Conservation (phyloP, 1,284 basidiomycete species). For the Leccinum solheimii region DNA sequence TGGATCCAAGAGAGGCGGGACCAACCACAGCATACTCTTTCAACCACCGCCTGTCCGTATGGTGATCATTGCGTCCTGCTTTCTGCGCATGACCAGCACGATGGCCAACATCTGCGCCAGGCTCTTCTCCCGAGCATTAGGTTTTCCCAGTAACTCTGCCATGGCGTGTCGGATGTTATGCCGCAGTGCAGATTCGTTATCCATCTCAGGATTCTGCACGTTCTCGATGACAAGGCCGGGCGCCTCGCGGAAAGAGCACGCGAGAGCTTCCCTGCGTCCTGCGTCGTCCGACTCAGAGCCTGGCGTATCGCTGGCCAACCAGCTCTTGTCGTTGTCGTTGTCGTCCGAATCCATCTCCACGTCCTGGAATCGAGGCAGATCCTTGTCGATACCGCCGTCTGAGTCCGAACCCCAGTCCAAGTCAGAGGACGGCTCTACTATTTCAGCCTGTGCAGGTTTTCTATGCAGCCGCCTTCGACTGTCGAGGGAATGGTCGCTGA, state of each 20-base stretch:
- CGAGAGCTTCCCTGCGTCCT: no score
- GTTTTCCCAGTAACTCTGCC: background rate
- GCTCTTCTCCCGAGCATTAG: background rate
- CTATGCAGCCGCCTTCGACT: background rate
- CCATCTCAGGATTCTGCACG: background rate
- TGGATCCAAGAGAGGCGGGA: background rate
- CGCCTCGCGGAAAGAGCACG: no score
- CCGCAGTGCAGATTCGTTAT: background rate
- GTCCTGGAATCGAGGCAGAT: no score
- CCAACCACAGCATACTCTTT: conserved; percentile 8
- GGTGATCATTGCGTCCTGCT: background rate
- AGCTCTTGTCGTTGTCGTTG: no score
- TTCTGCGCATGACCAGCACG: background rate
- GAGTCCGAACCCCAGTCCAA: background rate
- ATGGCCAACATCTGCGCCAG: background rate
- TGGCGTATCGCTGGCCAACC: no score
- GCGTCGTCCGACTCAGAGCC: no score
- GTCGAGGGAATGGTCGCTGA: background rate
- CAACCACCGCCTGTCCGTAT: conserved; percentile 4
- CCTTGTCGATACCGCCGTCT: background rate
- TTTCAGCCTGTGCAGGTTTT: background rate
- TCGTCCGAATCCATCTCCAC: no score
- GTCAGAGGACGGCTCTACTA: background rate
- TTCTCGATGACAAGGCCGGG: background rate
- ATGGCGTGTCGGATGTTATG: background rate